These are phyloP conservation scores for Auricularia sp. DNA, from an alignment of 768 basidiomycete species.

Conservation along the genomic window DNA sequence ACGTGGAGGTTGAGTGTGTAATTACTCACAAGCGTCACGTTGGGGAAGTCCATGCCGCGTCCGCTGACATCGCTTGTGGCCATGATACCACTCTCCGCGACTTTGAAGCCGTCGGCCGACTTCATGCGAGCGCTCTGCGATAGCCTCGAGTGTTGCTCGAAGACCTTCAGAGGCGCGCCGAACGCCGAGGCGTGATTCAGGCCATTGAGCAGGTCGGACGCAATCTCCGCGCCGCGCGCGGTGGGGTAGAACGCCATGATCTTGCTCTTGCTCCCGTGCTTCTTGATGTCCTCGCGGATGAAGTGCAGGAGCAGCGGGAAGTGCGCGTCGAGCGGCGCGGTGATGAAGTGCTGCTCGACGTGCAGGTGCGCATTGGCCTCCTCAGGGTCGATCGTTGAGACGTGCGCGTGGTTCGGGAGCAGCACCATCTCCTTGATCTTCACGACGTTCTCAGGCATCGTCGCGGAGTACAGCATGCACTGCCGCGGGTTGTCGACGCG, in stretches of 20 bases:
- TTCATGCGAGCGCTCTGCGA: conserved; percentile 38
- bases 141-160: conserved; percentile 50
- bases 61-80: conserved; percentile 51
- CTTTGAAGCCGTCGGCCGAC: conserved; percentile 41
- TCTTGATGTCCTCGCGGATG: conserved; percentile 24
- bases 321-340: conserved; percentile 32
- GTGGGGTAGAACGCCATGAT: conserved; percentile 62
- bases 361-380: conserved; percentile 56
- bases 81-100: conserved; percentile 34
- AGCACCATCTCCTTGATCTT: conserved; percentile 31
- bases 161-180: conserved; percentile 20
- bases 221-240: conserved; percentile 43
- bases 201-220: conserved; percentile 24
- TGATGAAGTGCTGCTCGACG: conserved; percentile 40
- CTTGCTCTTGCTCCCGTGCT: conserved; percentile 22
- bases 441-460: conserved; percentile 31
- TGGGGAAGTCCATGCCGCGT: conserved; percentile 61
- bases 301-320: conserved; percentile 35
- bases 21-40: conserved; percentile 36
- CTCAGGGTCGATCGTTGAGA: conserved; percentile 48
- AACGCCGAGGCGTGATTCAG: background rate
- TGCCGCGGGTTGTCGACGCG: conserved; percentile 21
- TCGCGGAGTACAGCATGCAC: conserved; percentile 35
- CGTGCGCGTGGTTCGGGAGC: conserved; percentile 29
- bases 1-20: too few relatives aligned